Conservation (phyloP, 2,329 filamentous ascomycete species). For the Aspergillus persii region DNA sequence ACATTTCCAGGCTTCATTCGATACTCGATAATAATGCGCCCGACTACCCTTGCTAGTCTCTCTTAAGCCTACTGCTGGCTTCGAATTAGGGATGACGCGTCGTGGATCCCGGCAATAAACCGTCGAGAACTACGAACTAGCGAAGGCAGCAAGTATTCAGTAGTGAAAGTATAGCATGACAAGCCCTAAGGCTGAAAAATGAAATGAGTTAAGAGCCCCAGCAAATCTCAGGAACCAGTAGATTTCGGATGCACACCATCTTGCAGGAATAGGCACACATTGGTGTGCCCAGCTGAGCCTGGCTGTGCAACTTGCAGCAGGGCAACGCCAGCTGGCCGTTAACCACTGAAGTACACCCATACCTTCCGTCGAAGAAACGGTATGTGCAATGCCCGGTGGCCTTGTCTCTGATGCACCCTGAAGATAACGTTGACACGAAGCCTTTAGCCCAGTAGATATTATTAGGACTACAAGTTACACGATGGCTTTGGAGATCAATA, state of each 20-base stretch:
- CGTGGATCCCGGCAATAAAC: background rate
- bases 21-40: too few relatives aligned
- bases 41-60: background rate
- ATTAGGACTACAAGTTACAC: too few relatives aligned
- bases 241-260: background rate
- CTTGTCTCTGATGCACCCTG: too few relatives aligned
- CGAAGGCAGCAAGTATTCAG: conserved; percentile 2
- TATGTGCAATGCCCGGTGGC: too few relatives aligned
- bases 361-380: too few relatives aligned
- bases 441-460: background rate
- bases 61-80: background rate
- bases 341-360: background rate
- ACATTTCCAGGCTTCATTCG: too few relatives aligned
- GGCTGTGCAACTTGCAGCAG: background rate
- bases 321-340: background rate
- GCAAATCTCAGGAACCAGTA: background rate
- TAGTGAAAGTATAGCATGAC: background rate
- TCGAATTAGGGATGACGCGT: conserved; percentile 1
- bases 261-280: background rate
- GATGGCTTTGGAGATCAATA: background rate
- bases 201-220: background rate
- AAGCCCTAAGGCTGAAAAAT: background rate
- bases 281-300: background rate
- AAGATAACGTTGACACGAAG: background rate
- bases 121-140: background rate